These are phyloP conservation scores for Carex myosuroides DNA, from an alignment of 176 grass and related monocot species.

Conservation along the genomic window DNA sequence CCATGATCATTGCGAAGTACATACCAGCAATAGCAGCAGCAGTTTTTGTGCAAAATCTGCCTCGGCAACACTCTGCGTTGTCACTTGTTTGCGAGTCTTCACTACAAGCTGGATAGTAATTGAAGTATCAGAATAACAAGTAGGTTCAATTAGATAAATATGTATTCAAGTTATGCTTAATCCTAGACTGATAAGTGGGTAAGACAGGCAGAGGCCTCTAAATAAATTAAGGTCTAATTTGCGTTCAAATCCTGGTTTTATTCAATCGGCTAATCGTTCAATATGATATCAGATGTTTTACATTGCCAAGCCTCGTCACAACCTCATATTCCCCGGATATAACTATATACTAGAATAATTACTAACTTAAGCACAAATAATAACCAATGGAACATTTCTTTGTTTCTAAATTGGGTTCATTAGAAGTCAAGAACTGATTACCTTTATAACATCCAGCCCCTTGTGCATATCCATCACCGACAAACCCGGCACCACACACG, in stretches of 20 bases:
- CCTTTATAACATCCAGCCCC: conserved; percentile 59
- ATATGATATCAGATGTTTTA: neutral
- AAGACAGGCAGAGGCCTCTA: neutral
- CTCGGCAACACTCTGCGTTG: conserved; percentile 37
- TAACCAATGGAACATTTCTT: neutral
- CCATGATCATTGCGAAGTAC: conserved; percentile 1
- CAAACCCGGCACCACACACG: conserved; percentile 35
- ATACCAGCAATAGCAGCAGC: conserved; percentile 55
- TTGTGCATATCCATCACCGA: conserved; percentile 61
- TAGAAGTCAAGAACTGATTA: neutral
- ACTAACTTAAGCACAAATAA: neutral
- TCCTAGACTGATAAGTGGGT: neutral
- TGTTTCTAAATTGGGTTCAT: neutral
- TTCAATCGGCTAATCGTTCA: neutral
- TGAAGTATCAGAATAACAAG: neutral
- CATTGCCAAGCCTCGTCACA: neutral
- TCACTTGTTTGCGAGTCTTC: conserved; percentile 19
- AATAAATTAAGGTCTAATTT: neutral
- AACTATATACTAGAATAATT: neutral
- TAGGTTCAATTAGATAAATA: neutral
- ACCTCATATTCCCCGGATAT: neutral
- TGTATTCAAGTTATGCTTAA: neutral
- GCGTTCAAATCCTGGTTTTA: neutral
- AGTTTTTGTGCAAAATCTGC: conserved; percentile 65
- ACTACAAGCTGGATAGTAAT: conserved; percentile 42